Conservation (phyloP, 2,329 filamentous ascomycete species). For the Sporothrix brunneoviolacea region DNA sequence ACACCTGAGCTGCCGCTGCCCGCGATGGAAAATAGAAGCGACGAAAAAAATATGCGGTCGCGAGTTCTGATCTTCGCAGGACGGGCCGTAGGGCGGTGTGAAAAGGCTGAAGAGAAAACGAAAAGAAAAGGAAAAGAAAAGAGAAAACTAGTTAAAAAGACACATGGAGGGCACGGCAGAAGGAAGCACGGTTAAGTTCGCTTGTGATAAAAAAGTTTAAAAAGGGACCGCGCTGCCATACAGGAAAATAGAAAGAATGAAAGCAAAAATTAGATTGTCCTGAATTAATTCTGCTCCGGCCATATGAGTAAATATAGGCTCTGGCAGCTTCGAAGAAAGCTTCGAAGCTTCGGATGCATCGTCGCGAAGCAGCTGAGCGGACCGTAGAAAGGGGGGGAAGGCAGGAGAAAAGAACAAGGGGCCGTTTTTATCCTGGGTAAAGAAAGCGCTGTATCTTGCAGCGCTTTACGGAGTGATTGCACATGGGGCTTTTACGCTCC, state of each 20-base stretch:
- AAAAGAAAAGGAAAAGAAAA: neutral
- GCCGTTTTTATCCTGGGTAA: no score
- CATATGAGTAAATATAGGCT: neutral
- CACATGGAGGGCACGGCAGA: neutral
- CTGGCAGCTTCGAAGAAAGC: neutral
- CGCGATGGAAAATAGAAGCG: no score
- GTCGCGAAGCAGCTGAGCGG: neutral
- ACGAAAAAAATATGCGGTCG: no score
- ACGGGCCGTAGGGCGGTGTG: neutral
- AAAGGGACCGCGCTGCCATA: neutral
- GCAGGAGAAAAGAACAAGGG: neutral
- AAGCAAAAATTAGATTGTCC: neutral
- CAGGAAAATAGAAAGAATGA: neutral
- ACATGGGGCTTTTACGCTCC: no score
- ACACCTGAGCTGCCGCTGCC: no score
- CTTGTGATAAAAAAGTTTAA: neutral
- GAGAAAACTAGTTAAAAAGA: neutral
- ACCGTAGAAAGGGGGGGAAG: neutral
- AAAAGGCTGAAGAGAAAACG: no score
- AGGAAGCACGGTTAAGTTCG: conserved; percentile 8
- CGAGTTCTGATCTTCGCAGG: no score
- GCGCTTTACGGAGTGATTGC: no score
- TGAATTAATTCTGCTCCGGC: no score
- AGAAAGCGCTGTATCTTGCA: no score
- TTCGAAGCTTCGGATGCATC: conserved; percentile 9